Evolutionary conservation across 352 stramenopile genomes (phyloP).

Genomic region (Phytophthora agathidicida): DNA sequence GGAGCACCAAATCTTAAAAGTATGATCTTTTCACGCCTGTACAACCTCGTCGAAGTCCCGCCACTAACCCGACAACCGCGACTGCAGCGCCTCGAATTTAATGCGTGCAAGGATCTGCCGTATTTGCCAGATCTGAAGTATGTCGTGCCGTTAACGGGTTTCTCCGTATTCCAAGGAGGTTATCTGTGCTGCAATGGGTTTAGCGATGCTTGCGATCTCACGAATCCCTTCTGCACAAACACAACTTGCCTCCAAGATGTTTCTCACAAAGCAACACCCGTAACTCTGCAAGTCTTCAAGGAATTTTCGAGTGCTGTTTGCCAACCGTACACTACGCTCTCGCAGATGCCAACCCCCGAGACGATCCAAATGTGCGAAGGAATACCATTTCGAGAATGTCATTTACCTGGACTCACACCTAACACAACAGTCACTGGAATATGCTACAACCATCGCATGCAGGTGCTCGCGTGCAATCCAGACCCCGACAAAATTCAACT

Average conservation of each 20-base stretch:
- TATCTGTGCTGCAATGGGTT: slow-evolving; percentile 53
- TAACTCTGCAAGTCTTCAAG: slow-evolving; percentile 15
- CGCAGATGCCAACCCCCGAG: slow-evolving; percentile 21
- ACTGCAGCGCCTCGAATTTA: slow-evolving; percentile 28
- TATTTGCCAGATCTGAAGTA: slow-evolving; percentile 21
- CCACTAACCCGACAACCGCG: slow-evolving; percentile 9
- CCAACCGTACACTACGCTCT: slow-evolving; percentile 10
- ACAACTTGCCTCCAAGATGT: slow-evolving; percentile 20
- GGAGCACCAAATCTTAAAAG: slow-evolving; percentile 30
- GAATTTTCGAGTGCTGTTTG: slow-evolving; percentile 16
- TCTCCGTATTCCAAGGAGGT: slow-evolving; percentile 26
- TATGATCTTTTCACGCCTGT: slow-evolving; percentile 27
- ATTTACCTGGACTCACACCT: slow-evolving; percentile 5
- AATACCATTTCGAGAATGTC: slow-evolving; percentile 32
- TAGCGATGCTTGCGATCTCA: slow-evolving; percentile 29
- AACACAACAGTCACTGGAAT: slow-evolving; percentile 25
- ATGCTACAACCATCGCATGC: slow-evolving; percentile 43
- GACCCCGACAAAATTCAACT: slow-evolving; percentile 34
- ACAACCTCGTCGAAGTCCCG: slow-evolving; percentile 20
- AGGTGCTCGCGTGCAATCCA: slow-evolving; percentile 39
- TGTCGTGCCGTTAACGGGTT: slow-evolving; percentile 4
- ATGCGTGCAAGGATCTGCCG: slow-evolving; percentile 2
- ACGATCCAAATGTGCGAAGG: slow-evolving; percentile 37
- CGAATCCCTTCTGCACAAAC: slow-evolving; percentile 25
- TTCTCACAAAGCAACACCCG: neutral